Conservation (phyloP, 2,329 filamentous ascomycete species). For the Chalaropsis thielavioides region DNA sequence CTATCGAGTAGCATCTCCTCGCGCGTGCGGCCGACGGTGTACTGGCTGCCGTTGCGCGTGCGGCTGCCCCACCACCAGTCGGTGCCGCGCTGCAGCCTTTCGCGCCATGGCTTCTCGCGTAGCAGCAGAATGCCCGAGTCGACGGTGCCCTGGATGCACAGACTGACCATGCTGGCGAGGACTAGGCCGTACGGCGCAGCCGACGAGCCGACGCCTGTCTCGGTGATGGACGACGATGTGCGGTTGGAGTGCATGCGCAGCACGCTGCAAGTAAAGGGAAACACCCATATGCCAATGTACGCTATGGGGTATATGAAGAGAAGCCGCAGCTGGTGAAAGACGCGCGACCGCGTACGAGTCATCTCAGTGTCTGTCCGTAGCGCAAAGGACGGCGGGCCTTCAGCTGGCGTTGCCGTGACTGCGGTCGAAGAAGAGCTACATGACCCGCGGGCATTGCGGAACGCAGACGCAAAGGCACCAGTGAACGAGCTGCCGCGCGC, state of each 20-base stretch:
- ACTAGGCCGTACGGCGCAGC: constrained; percentile 38
- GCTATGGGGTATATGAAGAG: constrained; percentile 64
- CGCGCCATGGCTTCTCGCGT: constrained; percentile 49
- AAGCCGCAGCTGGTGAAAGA: constrained; percentile 53
- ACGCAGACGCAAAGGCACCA: not conserved
- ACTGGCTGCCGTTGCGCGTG: constrained; percentile 12
- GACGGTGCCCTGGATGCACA: constrained; percentile 51
- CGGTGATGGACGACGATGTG: constrained; percentile 18
- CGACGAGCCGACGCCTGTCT: constrained; percentile 13
- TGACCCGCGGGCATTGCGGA: constrained; percentile 17
- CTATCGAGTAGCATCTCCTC: constrained; percentile 41
- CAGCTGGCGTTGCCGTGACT: constrained; percentile 16
- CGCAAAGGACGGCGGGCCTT: constrained; percentile 12
- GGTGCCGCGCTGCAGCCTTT: constrained; percentile 16
- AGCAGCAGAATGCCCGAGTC: constrained; percentile 54
- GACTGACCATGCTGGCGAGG: constrained; percentile 39
- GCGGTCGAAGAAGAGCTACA: constrained; percentile 18
- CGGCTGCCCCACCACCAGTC: constrained; percentile 18
- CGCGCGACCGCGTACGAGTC: constrained; percentile 34
- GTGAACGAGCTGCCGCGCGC: constrained; percentile 20
- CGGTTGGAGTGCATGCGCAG: constrained; percentile 36
- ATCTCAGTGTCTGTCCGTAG: constrained; percentile 21
- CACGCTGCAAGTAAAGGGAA: constrained; percentile 54
- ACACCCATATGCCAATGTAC: constrained; percentile 57
- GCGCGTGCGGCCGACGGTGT: constrained; percentile 31